Base-by-base conservation (phyloP, 2,329 filamentous ascomycete species). In the Botryotinia convoluta region DNA sequence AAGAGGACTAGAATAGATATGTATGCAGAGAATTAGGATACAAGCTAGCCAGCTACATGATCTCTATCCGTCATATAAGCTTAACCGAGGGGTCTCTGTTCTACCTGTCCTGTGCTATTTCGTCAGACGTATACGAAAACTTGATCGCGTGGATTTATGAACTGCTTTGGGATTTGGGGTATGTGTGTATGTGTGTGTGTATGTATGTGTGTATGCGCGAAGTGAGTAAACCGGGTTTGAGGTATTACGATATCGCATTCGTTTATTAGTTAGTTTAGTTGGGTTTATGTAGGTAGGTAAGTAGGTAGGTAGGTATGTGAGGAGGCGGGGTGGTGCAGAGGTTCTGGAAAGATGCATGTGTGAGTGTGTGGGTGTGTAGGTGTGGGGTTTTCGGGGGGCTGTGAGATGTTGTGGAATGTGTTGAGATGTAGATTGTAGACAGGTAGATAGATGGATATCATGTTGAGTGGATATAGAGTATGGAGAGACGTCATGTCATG, bases 61-160 rank as follows among this genome's bases (percentile, higher is more conserved):
- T 51, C 48, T 1, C 7, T 4, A n/a, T 12, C 10, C 12, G 26
- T 12, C 2, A 4, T n/a, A 5, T 3, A n/a, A 7, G 12, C 0
- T 16, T 29, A 29, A 18, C 14, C 26, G 51, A 54, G 51, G 12
- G 12, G 48, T 51, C 12, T 6, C 4, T 4, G 48, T 51, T n/a
- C 26, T n/a, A 16, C 26, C 3, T n/a, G 4, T n/a, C 4, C 5
- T 14, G 10, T 51, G 26, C 26, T 3, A 5, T 51, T 14, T 51
- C 5, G 48, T n/a, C 26, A 51, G 48, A n/a, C 12, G 48, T 51
- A 3, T 51, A 29, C n/a, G 51, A 29, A 54, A 54, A 54, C n/a
- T n/a, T 54, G 51, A 29, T 54, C 51, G 51, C n/a, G 51, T 54
- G 51, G 51, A 29, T 54, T 29, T 16, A 6, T 29, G n/a, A 1